Evolutionary conservation across 2,329 filamentous ascomycete species (phyloP), one percentile per base, ranked within the genome.

Genomic region (Monosporascus sp.): DNA sequence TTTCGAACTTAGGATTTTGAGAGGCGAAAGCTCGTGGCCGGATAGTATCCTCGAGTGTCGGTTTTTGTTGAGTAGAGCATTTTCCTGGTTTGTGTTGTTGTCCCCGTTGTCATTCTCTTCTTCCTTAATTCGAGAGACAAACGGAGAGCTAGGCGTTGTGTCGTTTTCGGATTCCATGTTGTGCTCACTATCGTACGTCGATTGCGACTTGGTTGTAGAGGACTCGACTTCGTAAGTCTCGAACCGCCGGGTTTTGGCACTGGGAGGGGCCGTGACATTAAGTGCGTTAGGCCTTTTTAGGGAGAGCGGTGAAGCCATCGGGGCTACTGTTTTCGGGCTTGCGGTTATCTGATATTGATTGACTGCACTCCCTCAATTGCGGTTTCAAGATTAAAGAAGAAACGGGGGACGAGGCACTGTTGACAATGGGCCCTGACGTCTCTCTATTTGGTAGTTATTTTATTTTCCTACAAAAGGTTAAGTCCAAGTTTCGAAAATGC

Each of bases 21-120:
- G 72, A 39, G 81, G 81, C 49, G 81, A 81, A 34, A 83, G 74
- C 60, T 80, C 80, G 53, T 70, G 75, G 52, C 81, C 80, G 36
- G 81, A 82, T 50, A 83, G 69, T 58, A 84, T 76, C 56, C 81
- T 76, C 22, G 79, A 82, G 54, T 78, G 74, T 47, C 78, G 75
- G 57, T 69, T 65, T 60, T 79, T 79, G 48, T 70, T 70, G 11
- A 76, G 73, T 42, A 74, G 74, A 38, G 70, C 57, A 65, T 81
- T 76, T 64, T 80, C 74, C 60, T 79, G 72, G 56, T 72, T 72
- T 36, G 55, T 51, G 34, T 39, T 46, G 14, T 36, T 48, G 14
- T 34, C 42, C 15, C 25, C 42, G 24, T 31, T 20, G 42, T 2
- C 20, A 25, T 22, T 24, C 41, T 14, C 20, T 3, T 57, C 57